Conservation (phyloP, 2,329 filamentous ascomycete genomes). For the Boeremia lycopersici region DNA sequence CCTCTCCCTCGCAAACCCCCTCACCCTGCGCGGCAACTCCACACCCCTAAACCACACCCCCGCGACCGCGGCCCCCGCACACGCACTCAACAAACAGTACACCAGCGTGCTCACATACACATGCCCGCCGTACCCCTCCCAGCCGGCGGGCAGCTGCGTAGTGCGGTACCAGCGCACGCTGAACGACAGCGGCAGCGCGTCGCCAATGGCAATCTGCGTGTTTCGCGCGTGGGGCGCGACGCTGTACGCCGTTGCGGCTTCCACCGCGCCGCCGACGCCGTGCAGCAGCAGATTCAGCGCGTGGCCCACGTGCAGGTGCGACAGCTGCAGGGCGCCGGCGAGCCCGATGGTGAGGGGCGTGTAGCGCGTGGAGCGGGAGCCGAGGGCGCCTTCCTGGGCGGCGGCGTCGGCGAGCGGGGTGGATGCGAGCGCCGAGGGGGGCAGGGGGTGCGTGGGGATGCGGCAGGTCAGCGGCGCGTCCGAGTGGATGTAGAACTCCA, state of each 20-base stretch:
- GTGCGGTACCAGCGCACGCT: constrained; percentile 87
- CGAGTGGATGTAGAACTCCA: constrained; percentile 97
- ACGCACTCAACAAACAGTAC: constrained; percentile 56
- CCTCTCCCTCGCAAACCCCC: constrained; percentile 63
- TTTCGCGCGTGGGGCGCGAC: constrained; percentile 67
- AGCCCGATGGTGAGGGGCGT: constrained; percentile 88
- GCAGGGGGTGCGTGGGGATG: constrained; percentile 75
- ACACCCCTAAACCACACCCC: constrained; percentile 62
- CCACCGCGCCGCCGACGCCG: constrained; percentile 76
- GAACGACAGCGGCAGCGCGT: constrained; percentile 78
- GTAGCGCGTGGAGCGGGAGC: constrained; percentile 55
- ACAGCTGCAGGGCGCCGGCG: constrained; percentile 84
- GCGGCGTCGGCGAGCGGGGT: too few relatives aligned
- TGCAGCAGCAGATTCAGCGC: constrained; percentile 88
- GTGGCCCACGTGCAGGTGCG: constrained; percentile 84
- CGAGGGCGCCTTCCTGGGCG: constrained; percentile 58
- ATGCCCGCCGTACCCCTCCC: constrained; percentile 59
- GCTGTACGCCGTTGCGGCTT: constrained; percentile 86
- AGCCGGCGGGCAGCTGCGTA: constrained; percentile 67
- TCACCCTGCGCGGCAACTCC: constrained; percentile 58
- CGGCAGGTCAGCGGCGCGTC: constrained; percentile 93
- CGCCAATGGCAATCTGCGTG: constrained; percentile 80
- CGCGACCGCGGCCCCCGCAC: constrained; percentile 57
- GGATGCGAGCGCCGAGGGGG: too few relatives aligned
- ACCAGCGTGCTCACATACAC: constrained; percentile 57